Evolutionary conservation across 176 grass and related monocot species (phyloP).

Genomic region (Oryza nivara): DNA sequence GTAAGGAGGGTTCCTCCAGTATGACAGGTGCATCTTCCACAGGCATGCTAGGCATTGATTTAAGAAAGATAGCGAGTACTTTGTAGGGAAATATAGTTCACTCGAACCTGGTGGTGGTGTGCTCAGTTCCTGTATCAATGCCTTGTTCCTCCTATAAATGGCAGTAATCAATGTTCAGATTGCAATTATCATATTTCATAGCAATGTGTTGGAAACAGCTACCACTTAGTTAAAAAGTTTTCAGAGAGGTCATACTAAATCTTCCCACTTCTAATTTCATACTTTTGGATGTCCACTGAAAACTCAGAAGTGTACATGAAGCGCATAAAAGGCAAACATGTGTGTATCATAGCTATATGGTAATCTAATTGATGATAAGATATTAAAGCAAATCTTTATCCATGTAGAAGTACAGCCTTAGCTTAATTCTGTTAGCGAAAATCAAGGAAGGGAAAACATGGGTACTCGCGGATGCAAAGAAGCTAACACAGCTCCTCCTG

Average conservation of each 20-base stretch:
- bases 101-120: slow-evolving; percentile 30
- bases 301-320: background rate
- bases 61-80: slow-evolving; percentile 43
- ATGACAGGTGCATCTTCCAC: slow-evolving; percentile 51
- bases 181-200: background rate
- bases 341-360: background rate
- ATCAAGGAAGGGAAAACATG: too few relatives aligned
- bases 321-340: background rate
- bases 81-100: slow-evolving; percentile 39
- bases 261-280: background rate
- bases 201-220: too few relatives aligned
- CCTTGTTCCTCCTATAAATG: slow-evolving; percentile 48
- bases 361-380: slow-evolving; percentile 1
- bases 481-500: too few relatives aligned
- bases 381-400: background rate
- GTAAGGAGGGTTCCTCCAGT: slow-evolving; percentile 61
- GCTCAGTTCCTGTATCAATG: slow-evolving; percentile 46
- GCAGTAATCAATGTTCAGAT: background rate
- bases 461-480: too few relatives aligned
- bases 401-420: background rate
- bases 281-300: background rate
- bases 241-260: background rate
- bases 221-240: background rate
- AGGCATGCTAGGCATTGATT: slow-evolving; percentile 50
- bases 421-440: too few relatives aligned